Percentiles rank a stretch among this genome's conserved stretches.
These are phyloP conservation scores for Suillus subluteus DNA, from an alignment of 768 basidiomycete species.

Conservation along the genomic window DNA sequence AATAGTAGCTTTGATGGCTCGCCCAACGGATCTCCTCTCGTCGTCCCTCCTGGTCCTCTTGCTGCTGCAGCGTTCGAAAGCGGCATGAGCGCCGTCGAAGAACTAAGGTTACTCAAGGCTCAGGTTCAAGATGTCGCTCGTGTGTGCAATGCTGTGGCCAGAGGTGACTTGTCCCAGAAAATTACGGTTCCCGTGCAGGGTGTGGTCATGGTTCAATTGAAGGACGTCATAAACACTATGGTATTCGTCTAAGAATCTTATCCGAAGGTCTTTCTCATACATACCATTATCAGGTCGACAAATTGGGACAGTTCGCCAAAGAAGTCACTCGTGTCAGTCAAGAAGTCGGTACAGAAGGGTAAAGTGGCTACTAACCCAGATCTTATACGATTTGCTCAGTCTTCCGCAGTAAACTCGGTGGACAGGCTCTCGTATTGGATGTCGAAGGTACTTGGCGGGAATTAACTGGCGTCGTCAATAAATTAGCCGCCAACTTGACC, in stretches of 20 bases:
- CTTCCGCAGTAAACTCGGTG: constrained; percentile 68
- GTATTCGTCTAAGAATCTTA: constrained; percentile 29
- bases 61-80: constrained; percentile 59
- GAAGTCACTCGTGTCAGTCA: constrained; percentile 87
- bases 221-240: constrained; percentile 78
- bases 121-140: constrained; percentile 84
- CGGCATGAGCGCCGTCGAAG: constrained; percentile 73
- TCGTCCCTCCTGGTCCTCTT: constrained; percentile 59
- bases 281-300: constrained; percentile 50
- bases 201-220: constrained; percentile 79
- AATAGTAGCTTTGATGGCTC: constrained; percentile 28
- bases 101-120: constrained; percentile 77
- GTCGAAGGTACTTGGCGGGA: constrained; percentile 93
- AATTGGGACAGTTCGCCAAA: constrained; percentile 85
- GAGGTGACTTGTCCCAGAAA: constrained; percentile 76
- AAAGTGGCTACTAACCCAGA: constrained; percentile 34
- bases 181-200: constrained; percentile 81
- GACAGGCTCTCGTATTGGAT: constrained; percentile 83
- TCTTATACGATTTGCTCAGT: constrained; percentile 30
- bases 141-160: constrained; percentile 80
- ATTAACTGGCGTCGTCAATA: constrained; percentile 82
- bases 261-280: constrained; percentile 2
- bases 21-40: constrained; percentile 41
- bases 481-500: constrained; percentile 78
- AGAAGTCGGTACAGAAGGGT: constrained; percentile 85